Evolutionary conservation across 257 asterid species (phyloP).

Genomic region (Coffea eugenioides): DNA sequence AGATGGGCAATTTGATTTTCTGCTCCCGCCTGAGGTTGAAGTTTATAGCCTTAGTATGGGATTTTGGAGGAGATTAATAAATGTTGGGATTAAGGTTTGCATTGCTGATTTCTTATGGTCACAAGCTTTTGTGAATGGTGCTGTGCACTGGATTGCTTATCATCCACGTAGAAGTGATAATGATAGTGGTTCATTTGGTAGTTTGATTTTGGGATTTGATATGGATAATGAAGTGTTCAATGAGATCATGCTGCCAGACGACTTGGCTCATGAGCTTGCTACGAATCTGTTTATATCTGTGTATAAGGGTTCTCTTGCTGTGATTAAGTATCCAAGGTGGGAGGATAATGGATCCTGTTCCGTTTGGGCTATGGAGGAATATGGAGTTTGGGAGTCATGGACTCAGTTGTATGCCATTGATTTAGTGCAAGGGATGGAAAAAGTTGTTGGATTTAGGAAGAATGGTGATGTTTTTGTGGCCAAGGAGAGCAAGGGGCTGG

Average conservation of each 20-base stretch:
- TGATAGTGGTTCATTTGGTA: not conserved
- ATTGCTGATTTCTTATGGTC: conserved; percentile 34
- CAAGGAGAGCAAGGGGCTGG: conserved; percentile 26
- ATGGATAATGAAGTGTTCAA: conserved; percentile 41
- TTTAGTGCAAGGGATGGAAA: conserved; percentile 22
- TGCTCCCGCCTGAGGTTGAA: conserved; percentile 43
- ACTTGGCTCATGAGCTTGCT: conserved; percentile 23
- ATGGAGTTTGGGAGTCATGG: conserved; percentile 57
- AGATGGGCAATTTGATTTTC: conserved; percentile 8
- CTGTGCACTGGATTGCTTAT: conserved; percentile 51
- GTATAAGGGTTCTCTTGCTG: conserved; percentile 37
- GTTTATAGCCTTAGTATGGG: conserved; percentile 34
- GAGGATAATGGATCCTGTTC: conserved; percentile 21
- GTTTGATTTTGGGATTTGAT: conserved; percentile 39
- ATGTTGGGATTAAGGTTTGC: conserved; percentile 19
- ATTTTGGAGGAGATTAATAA: conserved; percentile 40
- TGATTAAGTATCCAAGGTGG: conserved; percentile 22
- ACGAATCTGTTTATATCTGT: conserved; percentile 20
- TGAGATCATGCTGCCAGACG: conserved; percentile 43
- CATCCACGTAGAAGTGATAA: conserved; percentile 5
- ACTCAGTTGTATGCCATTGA: conserved; percentile 40
- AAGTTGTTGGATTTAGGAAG: conserved; percentile 41
- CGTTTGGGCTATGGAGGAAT: conserved; percentile 62
- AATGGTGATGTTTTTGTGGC: conserved; percentile 44
- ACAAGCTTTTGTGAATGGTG: conserved; percentile 37